phyloP scores from a whole-genome alignment of 2,329 filamentous ascomycete genomes.

The Fusarium euwallaceae region DNA sequence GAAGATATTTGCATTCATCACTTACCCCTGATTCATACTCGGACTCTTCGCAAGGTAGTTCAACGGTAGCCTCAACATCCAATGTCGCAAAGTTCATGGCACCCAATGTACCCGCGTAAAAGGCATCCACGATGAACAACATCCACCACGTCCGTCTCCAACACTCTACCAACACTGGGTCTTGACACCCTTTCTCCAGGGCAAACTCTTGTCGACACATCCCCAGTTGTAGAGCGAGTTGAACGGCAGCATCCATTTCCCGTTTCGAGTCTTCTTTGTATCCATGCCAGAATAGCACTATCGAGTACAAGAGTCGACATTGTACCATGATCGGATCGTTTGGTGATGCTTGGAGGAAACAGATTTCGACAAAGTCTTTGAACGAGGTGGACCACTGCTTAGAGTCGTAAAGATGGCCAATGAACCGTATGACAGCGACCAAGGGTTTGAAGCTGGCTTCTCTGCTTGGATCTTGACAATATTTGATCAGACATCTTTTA shows the following conservation, averaged over 20 bases:
- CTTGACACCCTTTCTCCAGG: conserved; percentile 58
- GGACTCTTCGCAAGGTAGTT: conserved; percentile 74
- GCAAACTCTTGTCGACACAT: conserved; percentile 71
- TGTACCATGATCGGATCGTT: conserved; percentile 52
- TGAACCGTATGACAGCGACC: conserved; percentile 47
- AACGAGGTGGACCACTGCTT: conserved; percentile 30
- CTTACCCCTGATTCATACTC: conserved; percentile 61
- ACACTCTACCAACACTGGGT: conserved; percentile 66
- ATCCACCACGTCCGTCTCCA: conserved; percentile 81
- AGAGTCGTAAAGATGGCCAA: conserved; percentile 52
- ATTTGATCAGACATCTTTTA: conserved; percentile 18
- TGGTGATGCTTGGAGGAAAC: conserved; percentile 3
- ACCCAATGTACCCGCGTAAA: conserved; percentile 50
- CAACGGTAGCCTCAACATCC: conserved; percentile 65
- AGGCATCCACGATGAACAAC: conserved; percentile 72
- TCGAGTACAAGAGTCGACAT: conserved; percentile 52
- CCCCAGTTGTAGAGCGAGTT: conserved; percentile 70
- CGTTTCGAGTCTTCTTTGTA: conserved; percentile 41
- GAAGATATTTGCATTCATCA: too few species aligned
- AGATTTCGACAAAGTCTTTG: conserved; percentile 11
- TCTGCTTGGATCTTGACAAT: conserved; percentile 10
- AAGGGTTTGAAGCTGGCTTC: conserved; percentile 38
- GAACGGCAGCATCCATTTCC: conserved; percentile 63
- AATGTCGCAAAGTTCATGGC: conserved; percentile 45
- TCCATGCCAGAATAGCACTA: conserved; percentile 53